phyloP scores from a whole-genome alignment of 192 early-diverging fungal species.

The Coemansia biformis region DNA sequence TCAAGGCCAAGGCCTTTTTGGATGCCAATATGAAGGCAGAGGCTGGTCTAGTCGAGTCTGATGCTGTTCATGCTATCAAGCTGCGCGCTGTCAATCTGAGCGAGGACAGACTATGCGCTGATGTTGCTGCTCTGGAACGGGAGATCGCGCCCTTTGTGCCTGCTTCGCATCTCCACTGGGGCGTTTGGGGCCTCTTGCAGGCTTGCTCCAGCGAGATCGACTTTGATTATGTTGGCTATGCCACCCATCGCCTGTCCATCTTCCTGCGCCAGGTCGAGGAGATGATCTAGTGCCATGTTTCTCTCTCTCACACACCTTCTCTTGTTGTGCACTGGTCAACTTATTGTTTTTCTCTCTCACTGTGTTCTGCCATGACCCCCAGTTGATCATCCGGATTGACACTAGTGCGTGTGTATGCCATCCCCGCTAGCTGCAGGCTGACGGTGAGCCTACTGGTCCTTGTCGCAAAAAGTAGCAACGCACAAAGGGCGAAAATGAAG shows the following conservation, averaged over 20 bases:
- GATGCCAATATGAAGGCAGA: constrained; percentile 36
- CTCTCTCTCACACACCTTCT: no score
- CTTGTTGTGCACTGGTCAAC: no score
- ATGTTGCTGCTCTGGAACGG: constrained; percentile 19
- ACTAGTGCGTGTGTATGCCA: no score
- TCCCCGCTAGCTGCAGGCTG: no score
- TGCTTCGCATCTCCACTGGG: constrained; percentile 67
- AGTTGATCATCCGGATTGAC: no score
- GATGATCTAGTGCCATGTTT: background rate
- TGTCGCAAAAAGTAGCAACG: no score
- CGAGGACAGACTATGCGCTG: constrained; percentile 13
- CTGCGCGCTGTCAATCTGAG: constrained; percentile 16
- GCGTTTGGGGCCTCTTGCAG: constrained; percentile 75
- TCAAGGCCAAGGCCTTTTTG: constrained; percentile 51
- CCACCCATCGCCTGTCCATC: constrained; percentile 51
- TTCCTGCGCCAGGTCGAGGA: constrained; percentile 40
- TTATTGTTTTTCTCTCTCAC: no score
- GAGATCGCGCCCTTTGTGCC: constrained; percentile 34
- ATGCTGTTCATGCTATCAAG: constrained; percentile 5
- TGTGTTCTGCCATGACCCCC: no score
- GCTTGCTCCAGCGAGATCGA: constrained; percentile 69
- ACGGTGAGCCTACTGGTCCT: no score
- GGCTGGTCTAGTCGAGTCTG: constrained; percentile 18
- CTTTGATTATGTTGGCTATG: constrained; percentile 71
- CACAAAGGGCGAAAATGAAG: no score